Conservation (phyloP, 108 stramenopile genomes). For the Skeletonema marinoi region DNA sequence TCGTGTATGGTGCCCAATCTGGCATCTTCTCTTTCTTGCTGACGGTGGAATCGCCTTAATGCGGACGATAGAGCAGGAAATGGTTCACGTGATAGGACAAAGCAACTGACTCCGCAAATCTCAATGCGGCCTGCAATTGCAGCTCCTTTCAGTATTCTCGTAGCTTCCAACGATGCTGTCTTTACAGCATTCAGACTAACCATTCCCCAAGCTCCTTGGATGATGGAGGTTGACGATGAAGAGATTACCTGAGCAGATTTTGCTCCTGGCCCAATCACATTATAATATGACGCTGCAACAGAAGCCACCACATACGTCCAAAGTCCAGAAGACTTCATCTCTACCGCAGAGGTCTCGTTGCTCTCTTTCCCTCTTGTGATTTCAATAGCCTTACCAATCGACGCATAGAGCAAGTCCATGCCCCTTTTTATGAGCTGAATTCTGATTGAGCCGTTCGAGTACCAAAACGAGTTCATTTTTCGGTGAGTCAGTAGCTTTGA, state of each 20-base stretch:
- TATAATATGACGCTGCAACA: constrained; percentile 80
- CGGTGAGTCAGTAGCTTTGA: constrained; percentile 17
- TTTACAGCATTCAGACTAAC: constrained; percentile 77
- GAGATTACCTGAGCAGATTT: constrained; percentile 56
- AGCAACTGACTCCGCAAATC: constrained; percentile 76
- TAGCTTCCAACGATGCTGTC: constrained; percentile 71
- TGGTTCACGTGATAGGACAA: constrained; percentile 68
- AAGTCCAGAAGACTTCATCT: constrained; percentile 36
- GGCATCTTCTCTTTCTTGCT: constrained; percentile 35
- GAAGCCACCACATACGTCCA: constrained; percentile 63
- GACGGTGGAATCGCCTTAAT: constrained; percentile 35
- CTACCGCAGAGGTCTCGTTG: constrained; percentile 5
- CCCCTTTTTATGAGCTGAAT: constrained; percentile 75
- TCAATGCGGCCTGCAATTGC: constrained; percentile 76
- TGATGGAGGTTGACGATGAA: constrained; percentile 55
- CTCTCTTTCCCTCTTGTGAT: constrained; percentile 45
- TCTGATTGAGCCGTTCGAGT: constrained; percentile 74
- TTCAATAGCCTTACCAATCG: constrained; percentile 75
- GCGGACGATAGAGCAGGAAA: constrained; percentile 53
- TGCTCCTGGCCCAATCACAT: constrained; percentile 62
- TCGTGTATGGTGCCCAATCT: constrained; percentile 66
- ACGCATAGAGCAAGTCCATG: constrained; percentile 84
- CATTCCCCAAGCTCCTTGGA: constrained; percentile 84
- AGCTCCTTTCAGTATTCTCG: constrained; percentile 77
- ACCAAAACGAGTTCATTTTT: constrained; percentile 70